phyloP scores from a whole-genome alignment of 1,284 basidiomycete species.

The Fomitopsis pinicola region DNA sequence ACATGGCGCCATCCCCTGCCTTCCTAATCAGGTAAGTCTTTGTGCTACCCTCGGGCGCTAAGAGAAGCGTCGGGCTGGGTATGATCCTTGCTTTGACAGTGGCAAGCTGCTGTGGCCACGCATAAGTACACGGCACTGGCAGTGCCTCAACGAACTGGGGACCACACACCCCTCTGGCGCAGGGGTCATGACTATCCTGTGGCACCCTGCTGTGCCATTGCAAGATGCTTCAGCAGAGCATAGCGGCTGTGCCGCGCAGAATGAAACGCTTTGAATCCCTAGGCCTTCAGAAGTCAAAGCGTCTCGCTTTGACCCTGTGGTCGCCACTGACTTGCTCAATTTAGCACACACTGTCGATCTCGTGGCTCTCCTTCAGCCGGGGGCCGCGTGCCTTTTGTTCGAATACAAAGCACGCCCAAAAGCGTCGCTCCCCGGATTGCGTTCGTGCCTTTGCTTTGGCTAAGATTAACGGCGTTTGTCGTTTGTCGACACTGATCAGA shows the following conservation, averaged over 20 bases:
- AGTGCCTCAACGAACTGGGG: too few species aligned
- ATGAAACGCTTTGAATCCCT: background rate
- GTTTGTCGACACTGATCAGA: background rate
- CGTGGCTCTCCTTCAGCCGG: background rate
- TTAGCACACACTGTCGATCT: background rate
- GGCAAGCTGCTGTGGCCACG: background rate
- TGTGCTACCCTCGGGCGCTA: background rate
- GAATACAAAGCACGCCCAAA: background rate
- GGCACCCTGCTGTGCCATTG: too few species aligned
- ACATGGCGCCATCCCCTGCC: background rate
- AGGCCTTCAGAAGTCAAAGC: background rate
- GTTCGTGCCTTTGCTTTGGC: background rate
- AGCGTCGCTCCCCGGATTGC: too few species aligned
- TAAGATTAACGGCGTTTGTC: background rate
- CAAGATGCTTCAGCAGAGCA: background rate
- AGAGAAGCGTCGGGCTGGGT: background rate
- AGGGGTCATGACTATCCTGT: too few species aligned
- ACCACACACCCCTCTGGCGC: too few species aligned
- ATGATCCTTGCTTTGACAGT: constrained; percentile 1
- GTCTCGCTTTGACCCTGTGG: background rate
- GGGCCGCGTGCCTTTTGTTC: background rate
- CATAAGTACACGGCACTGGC: too few species aligned
- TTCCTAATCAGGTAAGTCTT: background rate
- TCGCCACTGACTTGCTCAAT: background rate
- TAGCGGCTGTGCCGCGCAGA: too few species aligned